Conservation (phyloP, 495 filamentous ascomycete genomes). For the Aspergillus heteromorphus region DNA sequence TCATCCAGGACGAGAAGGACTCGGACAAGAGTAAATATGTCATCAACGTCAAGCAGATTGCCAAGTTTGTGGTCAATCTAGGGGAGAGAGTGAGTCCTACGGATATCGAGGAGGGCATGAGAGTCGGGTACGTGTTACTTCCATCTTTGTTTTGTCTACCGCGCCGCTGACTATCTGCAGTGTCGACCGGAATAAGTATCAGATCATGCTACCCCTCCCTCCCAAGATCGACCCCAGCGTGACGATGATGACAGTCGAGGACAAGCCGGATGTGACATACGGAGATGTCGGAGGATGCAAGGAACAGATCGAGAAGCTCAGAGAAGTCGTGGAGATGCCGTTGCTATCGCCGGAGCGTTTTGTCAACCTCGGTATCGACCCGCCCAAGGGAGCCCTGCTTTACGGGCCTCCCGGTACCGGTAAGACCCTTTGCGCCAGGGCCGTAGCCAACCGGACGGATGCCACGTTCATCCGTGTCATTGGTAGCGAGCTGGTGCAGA, state of each 20-base stretch:
- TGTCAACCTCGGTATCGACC: conserved; percentile 95
- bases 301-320: conserved; percentile 97
- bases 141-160: background rate
- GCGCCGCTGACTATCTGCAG: conserved; percentile 31
- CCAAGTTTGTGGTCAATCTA: conserved; percentile 98
- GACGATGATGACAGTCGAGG: conserved; percentile 99
- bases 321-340: conserved; percentile 98
- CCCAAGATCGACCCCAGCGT: conserved; percentile 99
- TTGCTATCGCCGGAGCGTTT: conserved; percentile 94
- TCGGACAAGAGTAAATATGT: conserved; percentile 99
- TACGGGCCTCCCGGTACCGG: conserved; percentile 97
- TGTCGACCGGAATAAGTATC: conserved; percentile 98
- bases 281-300: conserved; percentile 98
- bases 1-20: conserved; percentile 96
- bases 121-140: conserved; percentile 66
- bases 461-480: conserved; percentile 99
- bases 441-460: conserved; percentile 94
- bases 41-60: conserved; percentile 99
- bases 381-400: conserved; percentile 92
- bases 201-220: conserved; percentile 93
- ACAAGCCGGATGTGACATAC: conserved; percentile 98
- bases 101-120: conserved; percentile 99
- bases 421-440: conserved; percentile 95
- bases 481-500: conserved; percentile 93
- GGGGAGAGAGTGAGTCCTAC: conserved; percentile 95